Base-by-base conservation (phyloP, 148 eudicot species). In the Chenopodium formosanum region DNA sequence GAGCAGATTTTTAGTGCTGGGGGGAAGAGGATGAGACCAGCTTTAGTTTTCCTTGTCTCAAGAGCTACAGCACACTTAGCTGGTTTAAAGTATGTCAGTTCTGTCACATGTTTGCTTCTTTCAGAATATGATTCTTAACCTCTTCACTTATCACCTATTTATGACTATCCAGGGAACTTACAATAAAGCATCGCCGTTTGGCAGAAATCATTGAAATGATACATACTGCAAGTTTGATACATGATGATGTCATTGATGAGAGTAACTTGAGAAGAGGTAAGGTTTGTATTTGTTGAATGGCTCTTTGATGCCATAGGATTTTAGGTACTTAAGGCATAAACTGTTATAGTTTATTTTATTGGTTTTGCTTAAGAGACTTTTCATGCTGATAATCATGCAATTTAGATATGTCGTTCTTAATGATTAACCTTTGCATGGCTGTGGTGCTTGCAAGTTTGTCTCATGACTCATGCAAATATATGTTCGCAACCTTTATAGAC, bases 11-110 rank as follows among this genome's bases (percentile, higher is more conserved):
- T 95, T 84, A 84, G 94, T 63, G 98, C 98, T 81, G 97, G 98
- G 81, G 98, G 97, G 70, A 95, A 95, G 89, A 89, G 97, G 81
- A 93, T 95, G 97, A 91, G 98, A 86, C 98, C 98, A 40, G 98
- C 98, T 82, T 83, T 93, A 84, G 97, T 93, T 68, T 95, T 94
- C 75, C 90, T 94, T 11, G 98, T 91, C 64, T 90, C 98, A 71
- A 88, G 96, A 85, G 98, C 98, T 70, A 94, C 98, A 12, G 90
- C 96, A 46, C 92, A 90, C 71, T 84, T 91, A 82, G 92, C 81
- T 74, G 97, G 98, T 78, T 83, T 93, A 83, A 89, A 86, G 97
- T 95, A 80, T 86, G 88, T 71, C 46, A 31, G 67, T 77, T 7
- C 13, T 75, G 17, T 77, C 60, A 50, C 69, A 22, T 84, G 31